A percentile compares a stretch with the other conserved stretches of the same genome.
Conservation (phyloP, 179 eudicot genomes). For the Patellifolia procumbens region DNA sequence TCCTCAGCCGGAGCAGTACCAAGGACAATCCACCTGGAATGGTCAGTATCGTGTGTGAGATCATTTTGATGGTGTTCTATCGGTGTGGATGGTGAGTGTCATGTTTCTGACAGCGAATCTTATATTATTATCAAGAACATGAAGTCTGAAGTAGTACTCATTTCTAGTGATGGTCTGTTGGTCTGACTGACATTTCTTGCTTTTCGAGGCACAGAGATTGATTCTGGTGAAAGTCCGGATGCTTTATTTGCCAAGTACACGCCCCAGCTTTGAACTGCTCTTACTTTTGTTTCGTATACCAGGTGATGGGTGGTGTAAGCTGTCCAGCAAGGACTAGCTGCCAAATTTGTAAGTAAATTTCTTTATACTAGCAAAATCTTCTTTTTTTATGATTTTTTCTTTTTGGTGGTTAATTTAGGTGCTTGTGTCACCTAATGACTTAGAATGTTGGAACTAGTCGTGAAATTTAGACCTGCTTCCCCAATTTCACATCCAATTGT, state of each 20-base stretch:
- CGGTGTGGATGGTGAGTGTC: slow-evolving; percentile 39
- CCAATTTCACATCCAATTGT: neutral
- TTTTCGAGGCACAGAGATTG: slow-evolving; percentile 27
- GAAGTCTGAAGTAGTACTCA: neutral
- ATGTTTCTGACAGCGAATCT: slow-evolving; percentile 4
- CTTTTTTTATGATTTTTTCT: too few relatives aligned
- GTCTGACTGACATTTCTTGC: slow-evolving; percentile 8
- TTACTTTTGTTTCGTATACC: slow-evolving; percentile 32
- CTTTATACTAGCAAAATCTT: neutral
- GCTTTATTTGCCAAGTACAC: slow-evolving; percentile 30
- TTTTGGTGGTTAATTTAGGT: neutral
- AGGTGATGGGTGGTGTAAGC: slow-evolving; percentile 35
- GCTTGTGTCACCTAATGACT: neutral
- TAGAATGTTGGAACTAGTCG: neutral
- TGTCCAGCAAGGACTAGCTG: slow-evolving; percentile 36
- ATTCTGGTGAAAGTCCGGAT: slow-evolving; percentile 28
- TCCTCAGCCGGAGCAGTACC: slow-evolving; percentile 42
- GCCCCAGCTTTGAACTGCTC: slow-evolving; percentile 27
- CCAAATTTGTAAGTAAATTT: slow-evolving; percentile 32
- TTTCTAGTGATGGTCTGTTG: neutral
- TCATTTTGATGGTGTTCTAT: slow-evolving; percentile 23
- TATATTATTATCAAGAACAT: slow-evolving; percentile 1
- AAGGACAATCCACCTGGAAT: slow-evolving; percentile 47
- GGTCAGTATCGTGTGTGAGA: slow-evolving; percentile 52
- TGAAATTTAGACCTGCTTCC: slow-evolving; percentile 1